Evolutionary conservation across 768 basidiomycete genomes (phyloP), one percentile per base, ranked within the genome.

Genomic region (Serpula lacrymans): DNA sequence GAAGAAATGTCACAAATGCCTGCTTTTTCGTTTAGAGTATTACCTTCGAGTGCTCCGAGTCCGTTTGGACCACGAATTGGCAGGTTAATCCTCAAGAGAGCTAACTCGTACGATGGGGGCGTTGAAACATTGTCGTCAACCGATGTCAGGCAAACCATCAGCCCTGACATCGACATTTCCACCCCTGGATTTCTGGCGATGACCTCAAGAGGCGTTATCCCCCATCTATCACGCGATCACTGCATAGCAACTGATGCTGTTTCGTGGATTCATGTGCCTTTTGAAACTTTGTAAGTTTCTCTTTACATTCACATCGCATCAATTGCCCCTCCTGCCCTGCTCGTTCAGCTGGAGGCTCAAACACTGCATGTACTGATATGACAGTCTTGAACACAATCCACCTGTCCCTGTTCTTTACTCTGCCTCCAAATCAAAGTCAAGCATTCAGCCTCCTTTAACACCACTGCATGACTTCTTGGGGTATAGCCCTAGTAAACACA

Each of bases 201-300:
- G 3, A 87, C 87, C 4, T 83, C 83, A 30, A 78, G 88, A 11
- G 88, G 88, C 0, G 68, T 82, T 20, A 68, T 91, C 0, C 82
- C 83, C 1, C 88, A 91, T 58, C 64, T 90, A 5, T 81, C 84
- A 6, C 64, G 76, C 31, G 86, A 88, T 51, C 77, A 85, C 41
- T 59, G 71, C 17, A 51, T 53, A 14, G 47, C 49, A 21, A 75
- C 75, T 1, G 49, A 62, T 7, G 70, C 77, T 1, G 72, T 87
- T 23, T 69, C 59, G 42, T 86, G 84, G 76, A 59, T 85, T 0
- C 73, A 84, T 45, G 63, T 89, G 0, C 79, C 88, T 1, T 90
- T 89, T 52, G 88, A 91, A 62, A 74, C 80, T 14, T 91, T 90
- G 88, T 90, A 61, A 75, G 82, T 72, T 38, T 31, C 18, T 23